Evolutionary conservation across 1,139 yeast species (phyloP).

Genomic region (Candida glucosophila): DNA sequence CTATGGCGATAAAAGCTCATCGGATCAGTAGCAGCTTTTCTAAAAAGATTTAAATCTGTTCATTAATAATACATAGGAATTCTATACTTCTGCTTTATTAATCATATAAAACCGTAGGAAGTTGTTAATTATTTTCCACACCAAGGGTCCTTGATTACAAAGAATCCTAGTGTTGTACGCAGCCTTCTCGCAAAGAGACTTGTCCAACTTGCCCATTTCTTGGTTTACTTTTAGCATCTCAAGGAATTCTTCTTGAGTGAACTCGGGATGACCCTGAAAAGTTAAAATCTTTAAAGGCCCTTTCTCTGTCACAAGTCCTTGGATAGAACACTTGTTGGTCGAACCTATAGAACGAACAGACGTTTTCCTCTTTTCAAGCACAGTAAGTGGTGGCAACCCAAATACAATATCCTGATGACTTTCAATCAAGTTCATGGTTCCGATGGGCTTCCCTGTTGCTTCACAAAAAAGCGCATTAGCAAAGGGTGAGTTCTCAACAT

Average conservation of each 20-base stretch:
- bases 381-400: slow-evolving; percentile 30
- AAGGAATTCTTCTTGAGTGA: slow-evolving; percentile 28
- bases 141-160: slow-evolving; percentile 26
- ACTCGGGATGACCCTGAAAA: slow-evolving; percentile 91
- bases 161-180: slow-evolving; percentile 19
- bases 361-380: slow-evolving; percentile 7
- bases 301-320: slow-evolving; percentile 47
- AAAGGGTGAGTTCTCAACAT: slow-evolving; percentile 24
- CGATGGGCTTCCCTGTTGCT: slow-evolving; percentile 4
- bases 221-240: slow-evolving; percentile 16
- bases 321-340: slow-evolving; percentile 47
- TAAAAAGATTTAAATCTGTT: too few relatives aligned
- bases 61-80: too few relatives aligned
- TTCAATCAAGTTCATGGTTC: slow-evolving; percentile 39
- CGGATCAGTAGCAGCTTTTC: too few relatives aligned
- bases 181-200: slow-evolving; percentile 17
- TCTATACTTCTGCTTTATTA: too few relatives aligned
- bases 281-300: slow-evolving; percentile 42
- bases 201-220: slow-evolving; percentile 10
- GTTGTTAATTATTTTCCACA: slow-evolving; percentile 23
- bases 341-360: slow-evolving; percentile 40
- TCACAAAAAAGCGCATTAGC: slow-evolving; percentile 13
- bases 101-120: slow-evolving; percentile 13
- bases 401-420: slow-evolving; percentile 66
- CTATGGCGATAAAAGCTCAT: too few relatives aligned